Percentiles rank a stretch among this genome's conserved stretches.
Conservation (phyloP, 2,329 filamentous ascomycete genomes). For the Beauveria sp. region DNA sequence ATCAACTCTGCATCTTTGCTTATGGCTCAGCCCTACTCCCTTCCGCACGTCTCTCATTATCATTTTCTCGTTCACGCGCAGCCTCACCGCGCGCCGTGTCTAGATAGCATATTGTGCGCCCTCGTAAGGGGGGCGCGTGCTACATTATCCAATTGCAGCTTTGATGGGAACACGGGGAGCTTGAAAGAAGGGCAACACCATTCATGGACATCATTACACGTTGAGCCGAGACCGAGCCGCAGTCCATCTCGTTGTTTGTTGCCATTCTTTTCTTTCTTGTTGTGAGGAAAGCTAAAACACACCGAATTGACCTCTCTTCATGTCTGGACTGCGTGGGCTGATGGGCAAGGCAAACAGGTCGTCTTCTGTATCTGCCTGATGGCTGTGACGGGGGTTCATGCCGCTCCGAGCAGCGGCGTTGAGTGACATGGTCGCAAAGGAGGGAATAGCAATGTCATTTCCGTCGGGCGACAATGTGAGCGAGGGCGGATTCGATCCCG, state of each 20-base stretch:
- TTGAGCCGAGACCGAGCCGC: neutral
- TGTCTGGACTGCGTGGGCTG: constrained; percentile 79
- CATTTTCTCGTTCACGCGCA: neutral
- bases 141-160: neutral
- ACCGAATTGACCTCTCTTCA: constrained; percentile 75
- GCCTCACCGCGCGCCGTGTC: neutral
- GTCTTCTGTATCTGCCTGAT: constrained; percentile 46
- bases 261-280: neutral
- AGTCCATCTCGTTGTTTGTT: neutral
- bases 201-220: constrained; percentile 1
- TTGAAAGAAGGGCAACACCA: neutral
- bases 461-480: constrained; percentile 25
- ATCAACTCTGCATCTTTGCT: neutral
- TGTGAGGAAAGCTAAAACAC: constrained; percentile 20
- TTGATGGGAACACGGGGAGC: neutral
- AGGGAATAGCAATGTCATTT: constrained; percentile 28
- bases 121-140: neutral
- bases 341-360: constrained; percentile 83
- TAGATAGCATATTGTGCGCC: neutral
- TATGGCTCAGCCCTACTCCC: neutral
- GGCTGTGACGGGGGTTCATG: constrained; percentile 14
- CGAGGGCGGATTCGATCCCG: constrained; percentile 24
- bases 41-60: neutral
- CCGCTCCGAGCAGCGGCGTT: constrained; percentile 24
- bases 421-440: constrained; percentile 29